Percentiles rank a stretch among this genome's conserved stretches.
Evolutionary conservation across 176 grass and related monocot species (phyloP).

Genomic region (Aegilops tauschii): DNA sequence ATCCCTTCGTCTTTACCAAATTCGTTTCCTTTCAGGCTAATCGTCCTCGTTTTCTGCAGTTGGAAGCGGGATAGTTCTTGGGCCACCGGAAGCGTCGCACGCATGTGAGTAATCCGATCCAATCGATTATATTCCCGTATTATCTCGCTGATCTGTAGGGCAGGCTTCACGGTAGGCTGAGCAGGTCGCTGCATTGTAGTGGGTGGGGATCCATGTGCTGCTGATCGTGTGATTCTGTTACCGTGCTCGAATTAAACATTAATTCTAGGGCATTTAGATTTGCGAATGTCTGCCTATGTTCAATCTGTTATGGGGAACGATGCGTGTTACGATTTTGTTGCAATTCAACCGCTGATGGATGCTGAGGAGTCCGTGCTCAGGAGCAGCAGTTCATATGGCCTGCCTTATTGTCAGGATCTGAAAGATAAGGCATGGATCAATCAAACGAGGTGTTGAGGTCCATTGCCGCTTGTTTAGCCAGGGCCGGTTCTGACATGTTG

Average conservation of each 20-base stretch:
- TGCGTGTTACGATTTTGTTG: background rate
- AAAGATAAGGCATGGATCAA: background rate
- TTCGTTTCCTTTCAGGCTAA: background rate
- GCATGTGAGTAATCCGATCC: conserved; percentile 45
- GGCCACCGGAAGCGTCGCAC: conserved; percentile 13
- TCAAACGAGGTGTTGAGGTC: background rate
- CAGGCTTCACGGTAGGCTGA: background rate
- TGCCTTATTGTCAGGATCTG: background rate
- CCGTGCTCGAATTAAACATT: background rate
- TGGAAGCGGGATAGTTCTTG: conserved; percentile 6
- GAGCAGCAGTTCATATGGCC: background rate
- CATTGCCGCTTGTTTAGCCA: background rate
- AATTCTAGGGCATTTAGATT: background rate
- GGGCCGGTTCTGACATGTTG: too few relatives aligned
- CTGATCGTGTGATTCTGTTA: background rate
- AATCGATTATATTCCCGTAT: background rate
- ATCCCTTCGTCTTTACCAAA: background rate
- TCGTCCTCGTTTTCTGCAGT: conserved; percentile 6
- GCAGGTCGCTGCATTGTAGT: background rate
- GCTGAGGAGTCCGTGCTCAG: background rate
- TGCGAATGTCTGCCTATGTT: background rate
- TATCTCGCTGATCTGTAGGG: background rate
- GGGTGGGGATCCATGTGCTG: background rate
- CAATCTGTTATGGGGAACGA: background rate
- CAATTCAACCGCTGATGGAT: background rate